phyloP scores from a whole-genome alignment of 2,329 filamentous ascomycete genomes.

The Aurifilum marmelostoma region DNA sequence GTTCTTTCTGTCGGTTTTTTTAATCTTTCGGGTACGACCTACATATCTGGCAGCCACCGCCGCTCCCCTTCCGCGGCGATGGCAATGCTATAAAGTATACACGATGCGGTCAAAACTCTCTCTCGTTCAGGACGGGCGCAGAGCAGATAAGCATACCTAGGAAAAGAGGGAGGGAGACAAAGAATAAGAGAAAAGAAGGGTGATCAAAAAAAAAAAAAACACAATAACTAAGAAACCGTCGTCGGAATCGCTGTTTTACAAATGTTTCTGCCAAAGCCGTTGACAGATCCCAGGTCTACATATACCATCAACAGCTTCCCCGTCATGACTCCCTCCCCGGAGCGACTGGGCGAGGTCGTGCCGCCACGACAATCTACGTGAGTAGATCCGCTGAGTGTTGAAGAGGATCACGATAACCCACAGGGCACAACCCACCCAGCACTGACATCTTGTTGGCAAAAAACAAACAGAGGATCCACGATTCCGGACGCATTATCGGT shows the following conservation, averaged over 20 bases:
- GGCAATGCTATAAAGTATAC: constrained; percentile 1
- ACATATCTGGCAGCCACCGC: neutral
- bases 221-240: no score
- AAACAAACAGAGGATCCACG: constrained; percentile 11
- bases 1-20: no score
- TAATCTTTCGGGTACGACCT: neutral
- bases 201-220: neutral
- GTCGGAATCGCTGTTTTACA: neutral
- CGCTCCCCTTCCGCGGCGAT: neutral
- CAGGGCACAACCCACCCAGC: neutral
- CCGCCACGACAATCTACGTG: constrained; percentile 1
- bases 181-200: neutral
- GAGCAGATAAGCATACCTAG: neutral
- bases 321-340: constrained; percentile 1
- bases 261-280: neutral
- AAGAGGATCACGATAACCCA: neutral
- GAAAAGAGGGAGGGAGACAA: neutral
- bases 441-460: neutral
- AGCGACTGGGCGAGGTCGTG: neutral
- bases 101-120: constrained; percentile 7
- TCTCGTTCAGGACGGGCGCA: neutral
- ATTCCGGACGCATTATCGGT: constrained; percentile 12
- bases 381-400: neutral
- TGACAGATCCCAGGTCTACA: neutral
- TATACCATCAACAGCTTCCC: neutral